phyloP scores from a whole-genome alignment of 371 early-diverging fungal genomes.

The Saksenaea vasiformis region DNA sequence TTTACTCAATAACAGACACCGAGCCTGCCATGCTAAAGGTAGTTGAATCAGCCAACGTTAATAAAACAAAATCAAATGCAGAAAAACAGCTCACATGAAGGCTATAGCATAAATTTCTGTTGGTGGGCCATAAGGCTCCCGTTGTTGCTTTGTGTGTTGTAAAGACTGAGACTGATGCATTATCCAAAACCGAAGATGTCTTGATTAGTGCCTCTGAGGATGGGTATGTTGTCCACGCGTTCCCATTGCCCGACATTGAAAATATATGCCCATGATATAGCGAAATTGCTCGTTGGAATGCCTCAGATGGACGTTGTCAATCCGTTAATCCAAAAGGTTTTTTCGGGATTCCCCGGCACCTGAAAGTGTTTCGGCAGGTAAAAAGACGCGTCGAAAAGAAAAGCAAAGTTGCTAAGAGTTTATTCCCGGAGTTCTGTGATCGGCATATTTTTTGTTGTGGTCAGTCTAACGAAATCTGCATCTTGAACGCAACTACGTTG shows the following conservation, averaged over 20 bases:
- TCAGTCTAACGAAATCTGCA: conserved; percentile 43
- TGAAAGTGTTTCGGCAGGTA: conserved; percentile 47
- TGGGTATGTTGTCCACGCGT: conserved; percentile 47
- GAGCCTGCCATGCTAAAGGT: neutral
- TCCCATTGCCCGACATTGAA: neutral
- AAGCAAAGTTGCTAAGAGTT: neutral
- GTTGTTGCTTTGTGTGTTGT: conserved; percentile 57
- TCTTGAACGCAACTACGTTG: conserved; percentile 49
- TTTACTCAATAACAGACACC: conserved; percentile 29
- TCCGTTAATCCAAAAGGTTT: conserved; percentile 62
- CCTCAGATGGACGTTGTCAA: conserved; percentile 71
- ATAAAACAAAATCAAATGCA: neutral
- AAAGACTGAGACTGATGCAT: conserved; percentile 36
- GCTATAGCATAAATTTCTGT: conserved; percentile 53
- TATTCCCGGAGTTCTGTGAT: conserved; percentile 31
- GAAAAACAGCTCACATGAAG: conserved; percentile 8
- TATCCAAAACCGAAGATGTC: conserved; percentile 54
- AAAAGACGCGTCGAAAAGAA: neutral
- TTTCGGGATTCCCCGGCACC: conserved; percentile 54
- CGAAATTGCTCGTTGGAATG: conserved; percentile 73
- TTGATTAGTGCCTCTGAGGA: conserved; percentile 67
- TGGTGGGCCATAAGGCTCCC: conserved; percentile 61
- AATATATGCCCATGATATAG: conserved; percentile 28
- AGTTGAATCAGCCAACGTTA: neutral
- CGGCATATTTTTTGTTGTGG: conserved; percentile 49